A percentile compares a stretch with the other conserved stretches of the same genome.
phyloP scores from a whole-genome alignment of 225 moss, liverwort and hornwort species.

The Pseudoscleropodium purum region DNA sequence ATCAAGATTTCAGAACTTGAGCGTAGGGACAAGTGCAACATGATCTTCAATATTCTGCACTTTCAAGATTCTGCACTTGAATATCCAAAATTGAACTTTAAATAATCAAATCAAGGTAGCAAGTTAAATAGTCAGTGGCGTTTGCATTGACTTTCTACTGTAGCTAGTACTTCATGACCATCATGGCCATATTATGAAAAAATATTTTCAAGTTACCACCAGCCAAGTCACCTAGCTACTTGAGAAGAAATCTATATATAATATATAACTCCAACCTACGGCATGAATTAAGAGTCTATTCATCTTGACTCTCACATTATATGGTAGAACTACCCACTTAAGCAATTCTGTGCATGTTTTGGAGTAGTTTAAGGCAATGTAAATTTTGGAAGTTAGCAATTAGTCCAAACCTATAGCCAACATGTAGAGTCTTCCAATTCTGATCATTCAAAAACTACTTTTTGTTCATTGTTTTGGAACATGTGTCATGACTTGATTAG shows the following conservation, averaged over 20 bases:
- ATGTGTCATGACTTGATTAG: too few species aligned
- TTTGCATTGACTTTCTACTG: neutral
- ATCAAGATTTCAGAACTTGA: neutral
- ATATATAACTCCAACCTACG: neutral
- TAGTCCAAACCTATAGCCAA: too few species aligned
- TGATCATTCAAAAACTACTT: too few species aligned
- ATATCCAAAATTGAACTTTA: neutral
- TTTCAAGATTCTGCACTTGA: neutral
- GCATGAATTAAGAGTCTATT: neutral
- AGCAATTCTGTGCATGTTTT: too few species aligned
- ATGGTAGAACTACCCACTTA: too few species aligned
- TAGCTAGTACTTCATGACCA: neutral
- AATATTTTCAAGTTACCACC: neutral
- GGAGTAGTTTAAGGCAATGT: too few species aligned
- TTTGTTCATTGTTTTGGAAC: too few species aligned
- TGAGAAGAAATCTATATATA: neutral
- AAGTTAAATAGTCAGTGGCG: too few species aligned
- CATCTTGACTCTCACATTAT: too few species aligned
- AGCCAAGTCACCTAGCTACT: neutral
- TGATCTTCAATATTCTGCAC: neutral
- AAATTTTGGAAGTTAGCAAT: too few species aligned
- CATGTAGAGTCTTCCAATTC: too few species aligned
- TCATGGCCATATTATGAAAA: neutral
- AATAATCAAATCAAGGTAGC: neutral
- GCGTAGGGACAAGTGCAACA: neutral